Evolutionary conservation across 257 asterid genomes (phyloP).

Genomic region (Parsonsia alboflavescens): DNA sequence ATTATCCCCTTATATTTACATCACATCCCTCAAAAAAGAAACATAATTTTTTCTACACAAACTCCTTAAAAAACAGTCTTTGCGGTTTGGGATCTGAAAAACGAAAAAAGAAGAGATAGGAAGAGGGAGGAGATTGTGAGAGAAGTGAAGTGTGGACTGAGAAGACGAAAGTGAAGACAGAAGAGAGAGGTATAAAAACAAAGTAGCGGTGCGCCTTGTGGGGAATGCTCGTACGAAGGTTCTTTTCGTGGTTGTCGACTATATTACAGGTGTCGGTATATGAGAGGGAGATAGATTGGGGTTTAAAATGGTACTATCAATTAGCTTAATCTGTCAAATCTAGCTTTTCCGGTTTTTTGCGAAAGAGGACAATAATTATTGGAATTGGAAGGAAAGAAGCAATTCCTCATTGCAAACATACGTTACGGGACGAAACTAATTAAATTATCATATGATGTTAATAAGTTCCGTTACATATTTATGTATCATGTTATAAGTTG

Average conservation of each 20-base stretch:
- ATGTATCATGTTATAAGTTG: no score
- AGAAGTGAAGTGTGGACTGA: not conserved
- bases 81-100: slow-evolving; percentile 18
- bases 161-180: not conserved
- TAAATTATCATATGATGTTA: no score
- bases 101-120: no score
- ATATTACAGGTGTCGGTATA: not conserved
- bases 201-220: not conserved
- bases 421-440: no score
- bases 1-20: slow-evolving; percentile 5
- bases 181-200: not conserved
- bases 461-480: no score
- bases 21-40: not conserved
- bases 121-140: not conserved
- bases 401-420: no score
- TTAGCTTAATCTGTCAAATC: not conserved
- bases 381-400: no score
- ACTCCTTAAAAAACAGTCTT: not conserved
- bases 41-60: not conserved
- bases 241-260: not conserved
- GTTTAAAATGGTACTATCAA: not conserved
- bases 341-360: not conserved
- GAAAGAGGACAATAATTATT: no score
- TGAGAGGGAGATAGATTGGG: not conserved
- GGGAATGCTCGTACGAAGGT: not conserved